Evolutionary conservation across 176 grass and related monocot species (phyloP).

Genomic region (Avena atlantica): DNA sequence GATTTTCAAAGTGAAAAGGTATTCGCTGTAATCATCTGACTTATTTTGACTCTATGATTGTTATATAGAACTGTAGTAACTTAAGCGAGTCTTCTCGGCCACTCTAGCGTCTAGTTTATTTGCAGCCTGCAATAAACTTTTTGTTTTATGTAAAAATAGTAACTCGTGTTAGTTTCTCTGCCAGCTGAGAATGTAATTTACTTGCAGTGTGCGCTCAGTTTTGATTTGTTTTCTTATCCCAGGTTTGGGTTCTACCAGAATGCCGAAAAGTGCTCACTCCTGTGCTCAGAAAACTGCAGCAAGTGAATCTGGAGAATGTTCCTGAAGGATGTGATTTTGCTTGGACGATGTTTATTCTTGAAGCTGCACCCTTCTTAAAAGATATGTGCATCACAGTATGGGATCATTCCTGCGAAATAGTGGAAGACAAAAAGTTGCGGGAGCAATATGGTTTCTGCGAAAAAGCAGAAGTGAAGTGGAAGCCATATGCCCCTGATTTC

Average conservation of each 20-base stretch:
- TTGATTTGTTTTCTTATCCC: background rate
- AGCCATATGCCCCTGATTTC: background rate
- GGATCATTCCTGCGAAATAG: background rate
- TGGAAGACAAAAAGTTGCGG: background rate
- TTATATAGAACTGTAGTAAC: background rate
- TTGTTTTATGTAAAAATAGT: background rate
- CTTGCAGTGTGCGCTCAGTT: background rate
- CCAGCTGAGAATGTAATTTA: too few relatives aligned
- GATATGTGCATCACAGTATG: background rate
- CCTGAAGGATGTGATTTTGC: background rate
- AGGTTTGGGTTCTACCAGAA: background rate
- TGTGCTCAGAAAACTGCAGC: background rate
- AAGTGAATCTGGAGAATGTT: background rate
- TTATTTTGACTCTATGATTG: background rate
- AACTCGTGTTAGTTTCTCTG: too few relatives aligned
- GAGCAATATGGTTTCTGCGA: background rate
- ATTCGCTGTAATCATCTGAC: background rate
- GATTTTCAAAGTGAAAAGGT: conserved; percentile 8
- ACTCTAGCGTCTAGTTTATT: background rate
- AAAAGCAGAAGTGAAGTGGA: background rate
- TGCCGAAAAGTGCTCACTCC: background rate
- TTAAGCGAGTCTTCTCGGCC: background rate
- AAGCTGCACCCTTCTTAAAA: background rate
- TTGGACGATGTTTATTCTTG: background rate
- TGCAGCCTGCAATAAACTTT: background rate